Evolutionary conservation across 2,329 filamentous ascomycete genomes (phyloP), one percentile per base, ranked within the genome.

Genomic region (Akanthomyces uredinophilus): DNA sequence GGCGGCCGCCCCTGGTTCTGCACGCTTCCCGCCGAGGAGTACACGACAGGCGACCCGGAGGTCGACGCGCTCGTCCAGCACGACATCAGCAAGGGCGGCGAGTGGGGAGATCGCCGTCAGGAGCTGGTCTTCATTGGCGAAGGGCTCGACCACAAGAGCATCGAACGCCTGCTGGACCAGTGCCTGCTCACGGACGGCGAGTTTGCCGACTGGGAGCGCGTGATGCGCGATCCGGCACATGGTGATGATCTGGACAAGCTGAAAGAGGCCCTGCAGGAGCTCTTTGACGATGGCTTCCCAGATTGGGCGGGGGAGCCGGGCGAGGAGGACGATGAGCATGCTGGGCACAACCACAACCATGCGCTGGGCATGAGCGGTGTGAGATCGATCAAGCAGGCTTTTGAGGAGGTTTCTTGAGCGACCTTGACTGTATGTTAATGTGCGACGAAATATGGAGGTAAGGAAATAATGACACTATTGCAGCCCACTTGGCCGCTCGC

Each of bases 81-180:
- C 61, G 81, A 84, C 65, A 78, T 84, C 24, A 69, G 75, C 7
- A 79, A 81, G 29, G 81, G 81, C 5, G 83, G 83, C 0, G 79
- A 84, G 63, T 91, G 87, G 86, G 88, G 87, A 0, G 88, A 91
- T 66, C 79, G 88, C 1, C 78, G 88, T 2, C 88, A 91, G 70
- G 88, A 91, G 70, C 70, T 91, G 7, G 88, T 91, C 3, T 89
- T 91, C 64, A 91, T 92, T 62, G 88, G 88, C 0, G 87, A 90
- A 71, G 79, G 79, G 5, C 77, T 91, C 16, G 79, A 89, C 55
- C 68, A 78, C 1, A 68, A 71, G 5, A 78, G 75, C 0, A 74
- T 91, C 18, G 81, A 79, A 27, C 73, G 71, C 5, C 70, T 81
- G 39, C 70, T 91, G 4, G 84, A 91, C 67, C 72, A 70, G 2